phyloP scores from a whole-genome alignment of 2,329 filamentous ascomycete species.

The Aschersonia sp. region DNA sequence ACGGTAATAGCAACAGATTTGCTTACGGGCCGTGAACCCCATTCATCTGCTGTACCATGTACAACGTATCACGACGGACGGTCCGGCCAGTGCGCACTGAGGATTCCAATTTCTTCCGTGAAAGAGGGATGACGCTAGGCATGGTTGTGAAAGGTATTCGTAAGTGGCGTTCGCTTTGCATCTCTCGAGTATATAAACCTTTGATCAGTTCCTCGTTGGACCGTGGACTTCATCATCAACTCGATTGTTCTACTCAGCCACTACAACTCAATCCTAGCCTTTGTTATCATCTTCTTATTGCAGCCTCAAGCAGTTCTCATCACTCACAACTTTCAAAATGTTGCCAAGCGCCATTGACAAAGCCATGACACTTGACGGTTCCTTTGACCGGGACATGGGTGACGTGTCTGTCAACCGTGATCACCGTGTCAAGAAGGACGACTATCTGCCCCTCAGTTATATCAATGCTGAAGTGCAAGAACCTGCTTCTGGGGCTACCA shows the following conservation, averaged over 20 bases:
- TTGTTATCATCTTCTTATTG: neutral
- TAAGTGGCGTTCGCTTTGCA: neutral
- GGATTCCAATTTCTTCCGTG: neutral
- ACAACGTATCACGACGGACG: neutral
- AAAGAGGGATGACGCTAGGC: neutral
- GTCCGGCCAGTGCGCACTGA: neutral
- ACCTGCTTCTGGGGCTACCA: slow-evolving; percentile 14
- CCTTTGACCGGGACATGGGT: slow-evolving; percentile 3
- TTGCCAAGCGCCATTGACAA: slow-evolving; percentile 4
- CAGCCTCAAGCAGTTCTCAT: neutral
- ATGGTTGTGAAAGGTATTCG: neutral
- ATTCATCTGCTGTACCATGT: neutral
- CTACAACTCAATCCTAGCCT: neutral
- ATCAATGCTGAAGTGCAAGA: slow-evolving; percentile 4
- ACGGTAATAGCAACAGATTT: neutral
- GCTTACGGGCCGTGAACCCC: neutral
- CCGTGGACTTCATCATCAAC: neutral
- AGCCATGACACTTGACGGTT: slow-evolving; percentile 1
- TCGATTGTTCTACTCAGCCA: neutral
- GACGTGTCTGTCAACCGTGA: slow-evolving; percentile 1
- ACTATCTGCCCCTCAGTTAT: slow-evolving; percentile 4
- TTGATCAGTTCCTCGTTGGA: neutral
- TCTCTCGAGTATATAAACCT: neutral
- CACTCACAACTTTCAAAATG: slow-evolving; percentile 1
- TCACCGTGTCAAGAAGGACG: neutral